These are phyloP conservation scores for Gamarada debralockiae DNA, from an alignment of 495 filamentous ascomycete genomes.

Conservation along the genomic window DNA sequence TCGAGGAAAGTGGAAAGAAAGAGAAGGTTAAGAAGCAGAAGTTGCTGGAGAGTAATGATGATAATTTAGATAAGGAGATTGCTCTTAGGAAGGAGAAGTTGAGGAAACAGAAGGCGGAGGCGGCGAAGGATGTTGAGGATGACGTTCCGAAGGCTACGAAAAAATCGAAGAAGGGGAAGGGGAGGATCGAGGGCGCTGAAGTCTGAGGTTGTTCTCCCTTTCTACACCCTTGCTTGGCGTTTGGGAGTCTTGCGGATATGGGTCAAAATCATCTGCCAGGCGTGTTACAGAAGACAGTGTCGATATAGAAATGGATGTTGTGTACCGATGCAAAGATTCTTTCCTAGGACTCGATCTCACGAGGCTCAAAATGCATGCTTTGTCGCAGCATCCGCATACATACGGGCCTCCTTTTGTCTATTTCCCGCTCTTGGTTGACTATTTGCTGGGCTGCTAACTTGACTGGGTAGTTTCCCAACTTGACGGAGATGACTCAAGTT, in stretches of 20 bases:
- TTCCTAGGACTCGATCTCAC: too few relatives aligned
- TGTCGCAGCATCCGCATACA: too few relatives aligned
- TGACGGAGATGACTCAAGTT: too few relatives aligned
- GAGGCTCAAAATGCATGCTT: too few relatives aligned
- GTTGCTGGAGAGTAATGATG: conserved; percentile 43
- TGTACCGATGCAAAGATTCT: too few relatives aligned
- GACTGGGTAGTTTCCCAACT: too few relatives aligned
- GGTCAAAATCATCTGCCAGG: neutral
- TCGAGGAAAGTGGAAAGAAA: conserved; percentile 25
- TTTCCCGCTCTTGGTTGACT: too few relatives aligned
- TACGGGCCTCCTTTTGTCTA: too few relatives aligned
- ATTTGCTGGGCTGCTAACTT: too few relatives aligned
- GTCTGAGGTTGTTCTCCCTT: neutral
- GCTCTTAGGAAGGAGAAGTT: conserved; percentile 55
- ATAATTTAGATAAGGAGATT: conserved; percentile 56
- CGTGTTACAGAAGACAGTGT: conserved; percentile 19
- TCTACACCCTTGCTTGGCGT: conserved; percentile 15
- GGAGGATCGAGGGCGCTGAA: neutral
- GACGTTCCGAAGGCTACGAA: conserved; percentile 23
- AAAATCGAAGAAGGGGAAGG: conserved; percentile 29
- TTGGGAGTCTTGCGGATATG: conserved; percentile 2
- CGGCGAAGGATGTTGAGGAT: conserved; percentile 26
- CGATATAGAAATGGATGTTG: conserved; percentile 21
- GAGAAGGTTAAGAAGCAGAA: conserved; percentile 49
- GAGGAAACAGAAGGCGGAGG: conserved; percentile 48